A percentile compares a stretch with the other conserved stretches of the same genome.
Evolutionary conservation across 352 stramenopile species (phyloP).

Genomic region (Phytophthora tentaculata): DNA sequence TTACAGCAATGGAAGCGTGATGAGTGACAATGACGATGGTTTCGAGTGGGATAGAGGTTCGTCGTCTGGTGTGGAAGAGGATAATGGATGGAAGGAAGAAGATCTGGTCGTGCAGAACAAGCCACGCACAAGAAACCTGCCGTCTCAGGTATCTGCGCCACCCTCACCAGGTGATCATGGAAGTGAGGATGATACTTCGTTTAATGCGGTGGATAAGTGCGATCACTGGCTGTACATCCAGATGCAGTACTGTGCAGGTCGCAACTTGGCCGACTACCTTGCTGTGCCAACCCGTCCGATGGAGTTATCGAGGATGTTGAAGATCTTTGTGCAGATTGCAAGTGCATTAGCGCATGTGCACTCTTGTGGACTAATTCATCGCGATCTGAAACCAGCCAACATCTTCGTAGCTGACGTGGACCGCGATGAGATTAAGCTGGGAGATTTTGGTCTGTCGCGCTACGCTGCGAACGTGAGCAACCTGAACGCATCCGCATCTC

Average conservation of each 20-base stretch:
- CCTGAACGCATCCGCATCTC: constrained; percentile 43
- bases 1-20: constrained; percentile 54
- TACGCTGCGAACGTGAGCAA: constrained; percentile 87
- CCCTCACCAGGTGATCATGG: constrained; percentile 20
- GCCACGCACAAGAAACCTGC: constrained; percentile 17
- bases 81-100: constrained; percentile 67
- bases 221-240: constrained; percentile 94
- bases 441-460: constrained; percentile 90
- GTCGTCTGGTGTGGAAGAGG: constrained; percentile 45
- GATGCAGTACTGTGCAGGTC: constrained; percentile 91
- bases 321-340: constrained; percentile 90
- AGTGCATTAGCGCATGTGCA: constrained; percentile 92
- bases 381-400: constrained; percentile 92
- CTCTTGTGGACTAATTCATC: constrained; percentile 90
- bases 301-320: constrained; percentile 79
- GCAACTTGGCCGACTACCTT: constrained; percentile 89
- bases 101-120: constrained; percentile 59
- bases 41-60: constrained; percentile 83
- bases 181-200: constrained; percentile 54
- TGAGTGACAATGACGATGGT: constrained; percentile 58
- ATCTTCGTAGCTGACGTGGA: constrained; percentile 91
- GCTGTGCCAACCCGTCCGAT: constrained; percentile 70
- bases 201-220: constrained; percentile 59
- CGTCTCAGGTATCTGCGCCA: constrained; percentile 19
- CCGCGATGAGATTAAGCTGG: constrained; percentile 88